Base-by-base conservation (phyloP, 192 early-diverging fungal genomes). In the Lobosporangium transversale region DNA sequence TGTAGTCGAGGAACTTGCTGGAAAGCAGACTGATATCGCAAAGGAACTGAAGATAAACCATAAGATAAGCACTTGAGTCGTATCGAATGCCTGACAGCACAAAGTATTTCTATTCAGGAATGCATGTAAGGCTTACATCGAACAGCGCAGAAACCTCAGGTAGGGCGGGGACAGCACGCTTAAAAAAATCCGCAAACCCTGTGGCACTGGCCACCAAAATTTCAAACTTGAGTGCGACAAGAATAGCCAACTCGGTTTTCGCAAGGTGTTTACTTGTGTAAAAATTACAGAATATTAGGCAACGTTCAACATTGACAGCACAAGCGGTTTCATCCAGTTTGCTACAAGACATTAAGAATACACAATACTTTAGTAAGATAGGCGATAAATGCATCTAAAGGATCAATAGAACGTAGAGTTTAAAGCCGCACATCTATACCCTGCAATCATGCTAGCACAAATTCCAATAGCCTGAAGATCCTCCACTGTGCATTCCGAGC, bases 381-480 rank as follows among this genome's bases (percentile, higher is more conserved):
- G 11, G 17, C 31, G 14, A 0, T 15, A 10, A 42, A 37, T 21
- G 15, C 4, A n/a, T 26, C 30, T 6, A n/a, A n/a, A n/a, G n/a
- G n/a, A n/a, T n/a, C n/a, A n/a, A n/a, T n/a, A n/a, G n/a, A 61
- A 31, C 27, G 29, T 11, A 6, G 17, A 2, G 42, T n/a, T 7
- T 11, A 59, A 23, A 15, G 3, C 6, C 36, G n/a, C 15, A 17
- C 11, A 20, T 55, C 10, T 21, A 27, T 61, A 76, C 73, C 64
- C 65, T 35, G 73, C 73, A 44, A 66, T 76, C 73, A 67, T 76
- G 2, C 62, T 20, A 20, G 73, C 44, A 31, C 73, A 76, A 27
- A 67, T 40, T 21, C 70, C 70, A 23, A 65, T 36, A 24, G 60
- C 65, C 32, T 75, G 70, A 0, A 75, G 51, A 15, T 56, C 31